A percentile compares a stretch with the other conserved stretches of the same genome.
Evolutionary conservation across 2,329 filamentous ascomycete species (phyloP).

Genomic region (Cladorrhinum sp.): DNA sequence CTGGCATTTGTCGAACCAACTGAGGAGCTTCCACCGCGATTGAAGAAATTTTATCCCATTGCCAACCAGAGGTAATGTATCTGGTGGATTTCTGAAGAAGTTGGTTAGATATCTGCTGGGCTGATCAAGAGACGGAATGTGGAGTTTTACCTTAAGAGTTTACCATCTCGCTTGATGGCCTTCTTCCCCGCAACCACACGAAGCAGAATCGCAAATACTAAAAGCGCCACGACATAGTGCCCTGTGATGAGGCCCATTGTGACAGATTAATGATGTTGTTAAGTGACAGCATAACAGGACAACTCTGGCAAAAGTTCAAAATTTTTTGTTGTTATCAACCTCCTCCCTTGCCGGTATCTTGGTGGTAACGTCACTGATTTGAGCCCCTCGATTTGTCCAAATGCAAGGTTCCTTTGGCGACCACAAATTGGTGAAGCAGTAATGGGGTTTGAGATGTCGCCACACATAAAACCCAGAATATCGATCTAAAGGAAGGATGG

Average conservation of each 20-base stretch:
- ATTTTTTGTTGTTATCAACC: background rate
- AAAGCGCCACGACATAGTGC: constrained; percentile 15
- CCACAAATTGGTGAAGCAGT: constrained; percentile 11
- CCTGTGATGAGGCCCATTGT: constrained; percentile 23
- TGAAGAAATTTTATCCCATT: constrained; percentile 62
- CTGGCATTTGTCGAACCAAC: constrained; percentile 61
- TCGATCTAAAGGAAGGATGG: background rate
- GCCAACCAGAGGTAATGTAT: constrained; percentile 54
- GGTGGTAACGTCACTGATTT: constrained; percentile 5
- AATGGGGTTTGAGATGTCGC: background rate
- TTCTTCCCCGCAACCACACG: constrained; percentile 13
- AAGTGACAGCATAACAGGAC: background rate
- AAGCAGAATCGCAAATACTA: constrained; percentile 19
- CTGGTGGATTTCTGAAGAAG: constrained; percentile 43
- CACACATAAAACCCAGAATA: background rate
- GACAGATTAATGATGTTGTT: background rate
- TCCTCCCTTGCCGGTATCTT: background rate
- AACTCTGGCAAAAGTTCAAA: background rate
- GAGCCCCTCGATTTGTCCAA: background rate
- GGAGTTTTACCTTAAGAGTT: constrained; percentile 35
- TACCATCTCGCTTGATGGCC: constrained; percentile 30
- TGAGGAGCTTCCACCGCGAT: constrained; percentile 57
- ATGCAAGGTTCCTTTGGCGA: constrained; percentile 18
- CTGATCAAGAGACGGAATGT: no score
- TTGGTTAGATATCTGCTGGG: constrained; percentile 10